Percentiles rank a stretch among this genome's conserved stretches.
Conservation (phyloP, 805 yeast species). For the Jamesozyma hellenica region DNA sequence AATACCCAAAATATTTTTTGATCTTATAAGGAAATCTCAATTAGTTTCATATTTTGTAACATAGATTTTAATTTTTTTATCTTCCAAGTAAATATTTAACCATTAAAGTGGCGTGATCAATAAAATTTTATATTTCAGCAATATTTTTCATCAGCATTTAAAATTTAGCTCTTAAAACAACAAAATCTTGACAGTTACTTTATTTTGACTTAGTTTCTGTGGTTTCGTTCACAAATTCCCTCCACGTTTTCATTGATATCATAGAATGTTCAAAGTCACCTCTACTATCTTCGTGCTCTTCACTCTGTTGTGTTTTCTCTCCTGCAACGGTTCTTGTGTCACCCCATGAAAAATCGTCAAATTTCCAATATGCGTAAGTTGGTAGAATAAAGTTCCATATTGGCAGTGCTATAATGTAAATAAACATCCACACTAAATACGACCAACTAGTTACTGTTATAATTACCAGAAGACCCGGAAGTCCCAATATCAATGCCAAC, state of each 20-base stretch:
- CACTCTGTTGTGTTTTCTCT: conserved; percentile 35
- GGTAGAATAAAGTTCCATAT: conserved; percentile 90
- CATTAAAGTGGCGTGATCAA: too few species aligned
- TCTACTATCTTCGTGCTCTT: conserved; percentile 52
- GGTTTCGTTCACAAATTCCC: conserved; percentile 73
- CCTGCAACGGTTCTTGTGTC: conserved; percentile 77
- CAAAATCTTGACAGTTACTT: too few species aligned
- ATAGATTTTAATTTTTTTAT: too few species aligned
- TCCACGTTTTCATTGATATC: conserved; percentile 89
- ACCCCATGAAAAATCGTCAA: conserved; percentile 96
- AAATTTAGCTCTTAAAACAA: too few species aligned
- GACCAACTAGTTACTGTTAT: conserved; percentile 67
- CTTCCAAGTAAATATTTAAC: too few species aligned
- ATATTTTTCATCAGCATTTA: too few species aligned
- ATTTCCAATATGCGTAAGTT: conserved; percentile 82
- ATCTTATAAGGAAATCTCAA: too few species aligned
- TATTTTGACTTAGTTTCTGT: too few species aligned
- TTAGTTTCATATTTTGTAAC: too few species aligned
- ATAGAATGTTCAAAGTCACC: conserved; percentile 87
- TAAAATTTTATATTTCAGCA: too few species aligned
- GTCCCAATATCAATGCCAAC: conserved; percentile 69
- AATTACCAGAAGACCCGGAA: conserved; percentile 74
- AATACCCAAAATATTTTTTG: too few species aligned
- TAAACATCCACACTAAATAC: conserved; percentile 67
- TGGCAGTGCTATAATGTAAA: conserved; percentile 77